Evolutionary conservation across 306 rosid genomes (phyloP).

Genomic region (Luffa acutangula): DNA sequence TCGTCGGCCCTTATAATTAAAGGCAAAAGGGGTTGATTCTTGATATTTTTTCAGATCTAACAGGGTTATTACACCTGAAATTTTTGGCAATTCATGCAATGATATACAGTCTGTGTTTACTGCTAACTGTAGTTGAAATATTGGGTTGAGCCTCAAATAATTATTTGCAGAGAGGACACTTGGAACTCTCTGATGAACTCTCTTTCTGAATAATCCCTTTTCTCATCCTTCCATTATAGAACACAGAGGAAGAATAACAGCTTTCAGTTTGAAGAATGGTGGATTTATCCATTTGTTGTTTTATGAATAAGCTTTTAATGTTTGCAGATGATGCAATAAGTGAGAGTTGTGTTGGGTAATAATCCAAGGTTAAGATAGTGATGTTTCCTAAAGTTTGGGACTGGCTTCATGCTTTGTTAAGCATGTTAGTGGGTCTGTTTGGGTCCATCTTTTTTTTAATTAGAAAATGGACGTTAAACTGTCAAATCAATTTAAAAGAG

Average conservation of each 20-base stretch:
- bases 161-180: background rate
- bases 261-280: background rate
- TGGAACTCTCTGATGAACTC: background rate
- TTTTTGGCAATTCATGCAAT: slow-evolving; percentile 1
- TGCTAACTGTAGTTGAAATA: background rate
- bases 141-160: background rate
- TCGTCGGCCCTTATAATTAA: background rate
- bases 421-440: background rate
- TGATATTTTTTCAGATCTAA: background rate
- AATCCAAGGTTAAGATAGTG: background rate
- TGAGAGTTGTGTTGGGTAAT: background rate
- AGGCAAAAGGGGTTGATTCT: background rate
- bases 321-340: background rate
- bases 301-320: background rate
- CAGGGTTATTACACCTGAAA: slow-evolving; percentile 4
- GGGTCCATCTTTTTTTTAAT: background rate
- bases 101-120: background rate
- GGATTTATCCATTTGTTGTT: background rate
- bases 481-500: background rate
- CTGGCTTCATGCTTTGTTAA: background rate
- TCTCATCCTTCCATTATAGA: background rate
- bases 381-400: background rate
- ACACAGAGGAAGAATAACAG: background rate
- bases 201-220: background rate
- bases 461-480: background rate